Evolutionary conservation across 768 basidiomycete species (phyloP).

Genomic region (Guyanaporus albipodus): DNA sequence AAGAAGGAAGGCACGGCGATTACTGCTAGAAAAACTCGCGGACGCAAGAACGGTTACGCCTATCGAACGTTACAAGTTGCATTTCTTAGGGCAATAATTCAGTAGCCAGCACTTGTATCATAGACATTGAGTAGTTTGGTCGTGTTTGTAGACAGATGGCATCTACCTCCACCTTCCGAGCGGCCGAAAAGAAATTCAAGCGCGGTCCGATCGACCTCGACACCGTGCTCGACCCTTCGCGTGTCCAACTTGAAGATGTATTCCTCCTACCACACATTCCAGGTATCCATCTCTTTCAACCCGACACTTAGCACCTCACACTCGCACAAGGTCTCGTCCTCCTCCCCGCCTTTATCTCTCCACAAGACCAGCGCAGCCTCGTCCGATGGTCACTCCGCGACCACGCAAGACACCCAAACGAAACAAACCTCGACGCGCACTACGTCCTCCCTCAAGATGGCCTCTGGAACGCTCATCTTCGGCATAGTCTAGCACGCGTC

Average conservation of each 20-base stretch:
- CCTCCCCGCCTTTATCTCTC: constrained; percentile 69
- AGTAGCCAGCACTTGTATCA: no score
- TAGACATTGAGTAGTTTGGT: no score
- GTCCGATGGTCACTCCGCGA: constrained; percentile 68
- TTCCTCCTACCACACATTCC: constrained; percentile 36
- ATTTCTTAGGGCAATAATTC: no score
- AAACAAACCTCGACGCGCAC: constrained; percentile 87
- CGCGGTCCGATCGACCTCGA: constrained; percentile 68
- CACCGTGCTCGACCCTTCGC: constrained; percentile 59
- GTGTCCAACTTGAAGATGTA: neutral
- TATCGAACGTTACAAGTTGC: no score
- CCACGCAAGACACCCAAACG: constrained; percentile 77
- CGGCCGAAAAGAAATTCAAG: constrained; percentile 78
- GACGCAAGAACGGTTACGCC: no score
- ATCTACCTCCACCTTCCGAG: constrained; percentile 57
- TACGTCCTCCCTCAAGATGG: constrained; percentile 72
- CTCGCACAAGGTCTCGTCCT: constrained; percentile 74
- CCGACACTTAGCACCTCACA: neutral
- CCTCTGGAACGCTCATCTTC: constrained; percentile 66
- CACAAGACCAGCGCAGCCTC: constrained; percentile 60
- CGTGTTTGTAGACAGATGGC: constrained; percentile 28
- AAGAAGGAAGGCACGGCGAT: no score
- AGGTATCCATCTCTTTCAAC: constrained; percentile 24
- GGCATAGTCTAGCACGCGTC: constrained; percentile 32
- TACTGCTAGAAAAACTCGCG: no score